These are phyloP conservation scores for Trypanosoma cruzi DNA, from an alignment of 208 protist species.

Conservation along the genomic window DNA sequence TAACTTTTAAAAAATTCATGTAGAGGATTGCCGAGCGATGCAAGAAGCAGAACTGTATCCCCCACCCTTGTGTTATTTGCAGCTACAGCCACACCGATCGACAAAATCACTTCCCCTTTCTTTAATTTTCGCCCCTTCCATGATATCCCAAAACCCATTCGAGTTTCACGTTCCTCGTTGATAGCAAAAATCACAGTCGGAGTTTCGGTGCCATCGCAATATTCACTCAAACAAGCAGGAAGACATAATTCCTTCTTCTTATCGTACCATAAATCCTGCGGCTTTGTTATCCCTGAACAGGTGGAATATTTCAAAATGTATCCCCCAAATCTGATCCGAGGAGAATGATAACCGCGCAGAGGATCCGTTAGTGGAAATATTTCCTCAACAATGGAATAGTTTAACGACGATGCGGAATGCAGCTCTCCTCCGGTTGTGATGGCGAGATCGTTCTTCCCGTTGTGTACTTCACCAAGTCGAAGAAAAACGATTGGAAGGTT, in stretches of 20 bases:
- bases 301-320: constrained; percentile 14
- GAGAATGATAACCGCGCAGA: constrained; percentile 20
- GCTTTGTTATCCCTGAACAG: constrained; percentile 12
- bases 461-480: constrained; percentile 44
- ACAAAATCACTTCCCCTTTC: constrained; percentile 28
- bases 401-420: constrained; percentile 35
- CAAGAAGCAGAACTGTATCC: constrained; percentile 36
- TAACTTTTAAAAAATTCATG: constrained; percentile 23
- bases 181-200: constrained; percentile 9
- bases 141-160: constrained; percentile 30
- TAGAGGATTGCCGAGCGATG: constrained; percentile 16
- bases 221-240: constrained; percentile 6
- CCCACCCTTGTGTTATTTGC: constrained; percentile 26
- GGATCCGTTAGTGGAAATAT: constrained; percentile 25
- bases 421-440: constrained; percentile 44
- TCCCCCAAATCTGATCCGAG: constrained; percentile 9
- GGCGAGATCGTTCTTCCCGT: constrained; percentile 51
- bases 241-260: background rate
- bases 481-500: constrained; percentile 72
- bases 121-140: constrained; percentile 2
- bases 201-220: background rate
- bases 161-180: constrained; percentile 17
- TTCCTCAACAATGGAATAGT: constrained; percentile 44
- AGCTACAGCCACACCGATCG: constrained; percentile 7
- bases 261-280: constrained; percentile 11